Conservation (phyloP, 129 eudicot genomes). For the Artemisia annua region DNA sequence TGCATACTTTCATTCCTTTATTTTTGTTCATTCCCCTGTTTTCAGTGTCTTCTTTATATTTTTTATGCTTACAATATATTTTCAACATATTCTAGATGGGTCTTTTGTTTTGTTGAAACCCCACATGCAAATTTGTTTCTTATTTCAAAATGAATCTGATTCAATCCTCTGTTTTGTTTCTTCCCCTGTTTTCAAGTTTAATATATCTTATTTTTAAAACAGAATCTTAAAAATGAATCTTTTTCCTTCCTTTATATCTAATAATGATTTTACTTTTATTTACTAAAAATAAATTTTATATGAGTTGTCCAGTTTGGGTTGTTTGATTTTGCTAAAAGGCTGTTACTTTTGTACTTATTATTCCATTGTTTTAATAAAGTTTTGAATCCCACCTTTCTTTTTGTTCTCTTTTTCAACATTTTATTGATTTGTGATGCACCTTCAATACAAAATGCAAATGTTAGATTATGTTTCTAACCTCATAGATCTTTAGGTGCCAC, state of each 20-base stretch:
- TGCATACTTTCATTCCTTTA: too few relatives aligned
- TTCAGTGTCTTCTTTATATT: too few relatives aligned
- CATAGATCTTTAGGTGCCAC: constrained; percentile 3
- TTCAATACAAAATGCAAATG: background rate
- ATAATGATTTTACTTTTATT: too few relatives aligned
- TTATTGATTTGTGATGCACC: constrained; percentile 21
- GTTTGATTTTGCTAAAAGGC: background rate
- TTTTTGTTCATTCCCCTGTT: too few relatives aligned
- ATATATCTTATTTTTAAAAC: background rate
- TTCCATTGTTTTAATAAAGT: background rate
- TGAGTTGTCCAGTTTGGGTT: background rate
- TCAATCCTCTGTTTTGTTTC: constrained; percentile 6
- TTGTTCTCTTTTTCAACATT: constrained; percentile 9
- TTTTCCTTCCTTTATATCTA: background rate
- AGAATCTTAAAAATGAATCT: background rate
- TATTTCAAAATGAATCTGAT: background rate
- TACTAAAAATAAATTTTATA: background rate
- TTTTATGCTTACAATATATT: too few relatives aligned
- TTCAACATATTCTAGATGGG: too few relatives aligned
- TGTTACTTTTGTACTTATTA: background rate
- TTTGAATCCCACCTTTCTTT: too few relatives aligned
- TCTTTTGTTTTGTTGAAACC: background rate
- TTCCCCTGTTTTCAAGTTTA: constrained; percentile 17
- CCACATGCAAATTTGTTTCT: constrained; percentile 13
- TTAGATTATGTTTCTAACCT: constrained; percentile 11